Evolutionary conservation across 345 rosid species (phyloP).

Genomic region (Carallia brachiata): DNA sequence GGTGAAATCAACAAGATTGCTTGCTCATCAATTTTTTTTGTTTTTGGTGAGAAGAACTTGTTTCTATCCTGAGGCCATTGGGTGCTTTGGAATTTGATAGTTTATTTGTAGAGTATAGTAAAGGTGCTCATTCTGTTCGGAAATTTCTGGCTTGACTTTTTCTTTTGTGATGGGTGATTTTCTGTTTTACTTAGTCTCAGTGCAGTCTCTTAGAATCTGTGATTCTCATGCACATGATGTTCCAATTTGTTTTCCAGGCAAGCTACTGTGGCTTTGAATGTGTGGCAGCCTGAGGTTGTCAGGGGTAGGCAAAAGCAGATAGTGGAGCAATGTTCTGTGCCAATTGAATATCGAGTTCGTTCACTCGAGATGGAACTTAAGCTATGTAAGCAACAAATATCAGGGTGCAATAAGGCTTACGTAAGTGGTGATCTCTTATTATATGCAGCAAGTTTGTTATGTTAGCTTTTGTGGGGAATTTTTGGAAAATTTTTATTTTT

Average conservation of each 20-base stretch:
- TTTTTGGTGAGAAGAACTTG: neutral
- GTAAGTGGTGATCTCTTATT: conserved; percentile 42
- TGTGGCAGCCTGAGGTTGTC: conserved; percentile 86
- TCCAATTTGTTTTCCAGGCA: conserved; percentile 51
- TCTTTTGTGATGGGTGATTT: neutral
- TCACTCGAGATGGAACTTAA: conserved; percentile 77
- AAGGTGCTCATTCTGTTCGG: too few relatives aligned
- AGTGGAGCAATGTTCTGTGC: conserved; percentile 76
- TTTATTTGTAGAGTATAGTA: too few relatives aligned
- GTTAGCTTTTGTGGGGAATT: conserved; percentile 2
- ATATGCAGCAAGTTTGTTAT: neutral
- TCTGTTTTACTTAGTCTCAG: too few relatives aligned
- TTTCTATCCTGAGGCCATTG: neutral
- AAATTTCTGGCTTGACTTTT: neutral
- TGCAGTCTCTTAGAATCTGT: neutral
- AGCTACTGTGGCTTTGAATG: conserved; percentile 87
- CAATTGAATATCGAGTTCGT: conserved; percentile 52
- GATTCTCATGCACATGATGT: neutral
- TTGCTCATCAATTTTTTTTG: neutral
- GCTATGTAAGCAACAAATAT: conserved; percentile 74
- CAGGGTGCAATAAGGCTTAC: conserved; percentile 44
- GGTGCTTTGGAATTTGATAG: conserved; percentile 1
- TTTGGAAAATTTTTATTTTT: neutral
- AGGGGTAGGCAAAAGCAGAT: conserved; percentile 65
- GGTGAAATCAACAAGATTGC: too few relatives aligned